phyloP scores from a whole-genome alignment of 495 filamentous ascomycete genomes.

The Penicillium diatomitis region DNA sequence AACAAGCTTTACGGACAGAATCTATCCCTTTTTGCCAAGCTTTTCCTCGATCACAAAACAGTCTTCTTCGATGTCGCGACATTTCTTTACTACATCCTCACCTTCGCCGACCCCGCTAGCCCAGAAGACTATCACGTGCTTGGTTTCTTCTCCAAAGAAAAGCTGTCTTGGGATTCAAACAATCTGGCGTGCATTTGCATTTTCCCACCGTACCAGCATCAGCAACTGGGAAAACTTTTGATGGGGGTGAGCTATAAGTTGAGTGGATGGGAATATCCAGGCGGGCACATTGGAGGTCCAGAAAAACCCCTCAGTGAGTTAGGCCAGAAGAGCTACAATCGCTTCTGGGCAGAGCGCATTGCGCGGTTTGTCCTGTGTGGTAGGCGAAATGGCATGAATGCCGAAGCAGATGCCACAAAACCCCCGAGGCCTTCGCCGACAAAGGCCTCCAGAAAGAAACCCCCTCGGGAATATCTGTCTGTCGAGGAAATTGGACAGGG shows the following conservation, averaged over 20 bases:
- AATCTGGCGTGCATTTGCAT: slow-evolving; percentile 95
- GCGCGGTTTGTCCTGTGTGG: slow-evolving; percentile 50
- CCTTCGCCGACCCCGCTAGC: slow-evolving; percentile 32
- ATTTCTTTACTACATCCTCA: slow-evolving; percentile 92
- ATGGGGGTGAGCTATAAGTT: slow-evolving; percentile 93
- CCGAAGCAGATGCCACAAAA: slow-evolving; percentile 20
- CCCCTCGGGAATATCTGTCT: slow-evolving; percentile 33
- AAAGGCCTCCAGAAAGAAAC: slow-evolving; percentile 27
- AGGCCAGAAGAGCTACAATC: slow-evolving; percentile 67
- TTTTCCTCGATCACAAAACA: slow-evolving; percentile 96
- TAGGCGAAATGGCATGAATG: slow-evolving; percentile 13
- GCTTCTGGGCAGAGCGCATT: slow-evolving; percentile 78
- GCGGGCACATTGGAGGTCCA: slow-evolving; percentile 73
- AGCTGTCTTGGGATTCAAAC: slow-evolving; percentile 97
- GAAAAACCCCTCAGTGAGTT: slow-evolving; percentile 87
- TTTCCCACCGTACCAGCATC: slow-evolving; percentile 91
- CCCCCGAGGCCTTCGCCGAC: slow-evolving; percentile 12
- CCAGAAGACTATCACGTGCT: slow-evolving; percentile 48
- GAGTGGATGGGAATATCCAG: slow-evolving; percentile 58
- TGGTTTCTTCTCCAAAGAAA: slow-evolving; percentile 98
- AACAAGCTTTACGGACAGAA: slow-evolving; percentile 93
- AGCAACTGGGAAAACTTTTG: slow-evolving; percentile 77
- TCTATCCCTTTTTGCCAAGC: slow-evolving; percentile 91
- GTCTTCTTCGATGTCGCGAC: slow-evolving; percentile 94
- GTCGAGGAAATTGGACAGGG: slow-evolving; percentile 49